Evolutionary conservation across 2,329 filamentous ascomycete genomes (phyloP), one percentile per base, ranked within the genome.

Genomic region (Diaporthe capsici): DNA sequence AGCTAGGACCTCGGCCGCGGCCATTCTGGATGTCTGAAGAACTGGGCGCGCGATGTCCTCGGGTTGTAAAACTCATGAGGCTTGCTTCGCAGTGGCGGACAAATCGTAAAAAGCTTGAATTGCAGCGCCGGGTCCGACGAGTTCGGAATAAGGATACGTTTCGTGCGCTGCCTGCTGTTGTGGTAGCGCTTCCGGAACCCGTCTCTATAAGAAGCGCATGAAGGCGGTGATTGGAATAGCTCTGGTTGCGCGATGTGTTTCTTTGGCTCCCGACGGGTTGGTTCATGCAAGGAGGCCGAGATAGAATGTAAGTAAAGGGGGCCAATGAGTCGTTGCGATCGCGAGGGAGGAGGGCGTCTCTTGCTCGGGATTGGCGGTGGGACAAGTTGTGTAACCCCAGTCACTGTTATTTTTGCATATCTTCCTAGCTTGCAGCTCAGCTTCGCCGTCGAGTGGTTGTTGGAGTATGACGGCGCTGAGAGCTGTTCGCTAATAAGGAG

Each of bases 21-120:
- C 89, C 89, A 91, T 91, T 82, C 81, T 89, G 87, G 83, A 83
- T 85, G 83, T 85, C 83, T 79, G 79, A 79, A 80, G 83, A 85
- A 67, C 42, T 65, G 61, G 60, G 82, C 85, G 87, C 83, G 80
- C 85, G 81, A 82, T 82, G 81, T 79, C 79, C 53, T 49, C 63
- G 79, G 78, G 83, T 80, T 83, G 83, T 85, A 83, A 85, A 82
- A 88, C 86, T 86, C 89, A 91, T 91, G 88, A 73, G 75, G 73
- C 34, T 72, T 44, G 57, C 74, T 76, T 77, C 78, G 75, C 71
- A 76, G 49, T 55, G 75, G 76, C 70, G 61, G 20, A 13, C 25
- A 39, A 22, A 31, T 55, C 12, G 58, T 65, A 57, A 34, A 61
- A 25, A 13, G 37, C 20, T 65, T 71, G 61, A 61, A 53, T 73